These are phyloP conservation scores for Cystobasidium pallidum DNA, from an alignment of 1,284 basidiomycete genomes.

Conservation along the genomic window DNA sequence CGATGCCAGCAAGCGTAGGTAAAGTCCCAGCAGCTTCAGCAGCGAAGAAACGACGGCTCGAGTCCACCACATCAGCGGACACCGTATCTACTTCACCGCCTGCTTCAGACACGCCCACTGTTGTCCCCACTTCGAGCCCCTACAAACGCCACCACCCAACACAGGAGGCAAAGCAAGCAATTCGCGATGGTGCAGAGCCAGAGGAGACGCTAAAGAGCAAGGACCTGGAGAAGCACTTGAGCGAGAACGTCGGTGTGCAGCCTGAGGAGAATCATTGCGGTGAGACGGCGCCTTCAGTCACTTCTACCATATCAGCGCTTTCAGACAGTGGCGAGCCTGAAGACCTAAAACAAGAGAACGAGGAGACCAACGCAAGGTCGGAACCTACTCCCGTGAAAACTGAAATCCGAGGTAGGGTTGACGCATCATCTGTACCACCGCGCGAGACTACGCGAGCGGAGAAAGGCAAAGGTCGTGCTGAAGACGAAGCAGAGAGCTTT, in stretches of 20 bases:
- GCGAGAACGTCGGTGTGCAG: background rate
- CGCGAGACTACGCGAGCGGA: conserved; percentile 2
- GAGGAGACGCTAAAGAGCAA: background rate
- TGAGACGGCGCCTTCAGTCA: background rate
- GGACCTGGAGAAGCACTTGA: background rate
- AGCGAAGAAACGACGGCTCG: background rate
- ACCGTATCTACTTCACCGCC: no score
- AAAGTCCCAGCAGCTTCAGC: background rate
- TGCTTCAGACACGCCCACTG: background rate
- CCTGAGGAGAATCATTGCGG: background rate
- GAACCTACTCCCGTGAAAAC: background rate
- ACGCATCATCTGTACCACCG: background rate
- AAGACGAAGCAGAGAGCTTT: background rate
- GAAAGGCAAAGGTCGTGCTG: conserved; percentile 26
- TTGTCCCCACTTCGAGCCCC: background rate
- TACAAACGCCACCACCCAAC: background rate
- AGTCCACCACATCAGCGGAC: background rate
- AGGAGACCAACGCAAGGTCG: background rate
- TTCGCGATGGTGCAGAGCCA: background rate
- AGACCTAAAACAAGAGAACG: background rate
- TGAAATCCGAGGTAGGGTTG: background rate
- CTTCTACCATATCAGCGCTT: background rate
- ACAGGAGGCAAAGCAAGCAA: background rate
- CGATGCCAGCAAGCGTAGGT: background rate
- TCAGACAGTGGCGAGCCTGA: background rate